Conservation (phyloP, 208 protist species). For the Acanthamoeba divionensis region DNA sequence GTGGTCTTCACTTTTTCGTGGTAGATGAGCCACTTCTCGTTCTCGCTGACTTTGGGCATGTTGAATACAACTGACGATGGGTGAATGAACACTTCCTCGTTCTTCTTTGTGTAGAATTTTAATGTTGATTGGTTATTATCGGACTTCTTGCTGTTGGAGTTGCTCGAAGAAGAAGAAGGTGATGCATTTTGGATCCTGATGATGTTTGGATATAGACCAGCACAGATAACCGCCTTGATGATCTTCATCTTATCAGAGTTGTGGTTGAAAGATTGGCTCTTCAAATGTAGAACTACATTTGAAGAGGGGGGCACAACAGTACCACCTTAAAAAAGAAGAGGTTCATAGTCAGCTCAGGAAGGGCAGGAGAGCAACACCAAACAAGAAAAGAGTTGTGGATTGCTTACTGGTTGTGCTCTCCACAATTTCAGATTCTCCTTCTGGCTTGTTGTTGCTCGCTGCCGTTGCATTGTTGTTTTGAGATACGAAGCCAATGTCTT, state of each 20-base stretch:
- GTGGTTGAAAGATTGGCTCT: conserved; percentile 63
- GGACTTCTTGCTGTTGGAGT: not conserved
- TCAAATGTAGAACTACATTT: not conserved
- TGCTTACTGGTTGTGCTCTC: not conserved
- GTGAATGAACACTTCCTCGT: conserved; percentile 2
- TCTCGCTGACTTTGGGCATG: not conserved
- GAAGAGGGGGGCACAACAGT: not conserved
- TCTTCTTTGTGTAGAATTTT: conserved; percentile 20
- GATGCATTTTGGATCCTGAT: conserved; percentile 60
- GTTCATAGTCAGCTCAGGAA: too few relatives aligned
- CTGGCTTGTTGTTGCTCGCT: not conserved
- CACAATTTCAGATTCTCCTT: conserved; percentile 30
- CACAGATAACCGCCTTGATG: conserved; percentile 88
- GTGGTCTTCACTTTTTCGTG: conserved; percentile 92
- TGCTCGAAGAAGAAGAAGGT: not conserved
- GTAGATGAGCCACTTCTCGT: conserved; percentile 87
- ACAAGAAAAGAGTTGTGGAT: too few relatives aligned
- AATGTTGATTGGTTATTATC: not conserved
- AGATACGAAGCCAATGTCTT: conserved; percentile 87
- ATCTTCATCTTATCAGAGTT: conserved; percentile 86
- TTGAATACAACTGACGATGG: not conserved
- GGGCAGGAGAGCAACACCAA: too few relatives aligned
- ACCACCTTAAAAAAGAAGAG: not conserved
- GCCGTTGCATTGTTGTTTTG: conserved; percentile 5
- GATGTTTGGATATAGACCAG: conserved; percentile 93